These are phyloP conservation scores for Chamaecrista fasciculata DNA, from an alignment of 306 rosid species.

Conservation along the genomic window DNA sequence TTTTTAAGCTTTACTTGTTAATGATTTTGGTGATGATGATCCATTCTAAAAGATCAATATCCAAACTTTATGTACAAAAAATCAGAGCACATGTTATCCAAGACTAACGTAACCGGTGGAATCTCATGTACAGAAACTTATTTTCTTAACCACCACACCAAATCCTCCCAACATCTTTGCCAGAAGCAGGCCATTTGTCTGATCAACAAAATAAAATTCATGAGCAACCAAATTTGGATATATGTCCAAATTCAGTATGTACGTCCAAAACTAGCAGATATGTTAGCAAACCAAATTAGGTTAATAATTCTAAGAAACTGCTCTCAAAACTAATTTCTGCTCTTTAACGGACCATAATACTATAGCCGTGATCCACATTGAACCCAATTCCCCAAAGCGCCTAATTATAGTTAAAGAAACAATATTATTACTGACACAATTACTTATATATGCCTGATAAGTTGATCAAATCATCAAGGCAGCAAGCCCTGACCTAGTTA, in stretches of 20 bases:
- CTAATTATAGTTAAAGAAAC: not conserved
- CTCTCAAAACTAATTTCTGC: not conserved
- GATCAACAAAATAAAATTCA: constrained; percentile 2
- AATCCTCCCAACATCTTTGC: constrained; percentile 26
- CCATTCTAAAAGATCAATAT: not conserved
- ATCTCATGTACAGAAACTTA: too few relatives aligned
- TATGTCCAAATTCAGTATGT: too few relatives aligned
- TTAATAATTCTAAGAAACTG: constrained; percentile 31
- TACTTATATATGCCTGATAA: not conserved
- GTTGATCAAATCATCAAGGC: not conserved
- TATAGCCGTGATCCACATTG: constrained; percentile 3
- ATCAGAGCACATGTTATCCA: not conserved
- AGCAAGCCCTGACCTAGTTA: too few relatives aligned
- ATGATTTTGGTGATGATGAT: constrained; percentile 16
- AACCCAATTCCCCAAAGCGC: not conserved
- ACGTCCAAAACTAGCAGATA: constrained; percentile 5
- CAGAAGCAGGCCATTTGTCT: too few relatives aligned
- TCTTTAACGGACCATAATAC: too few relatives aligned
- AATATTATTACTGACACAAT: not conserved
- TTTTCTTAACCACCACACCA: constrained; percentile 59
- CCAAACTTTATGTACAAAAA: constrained; percentile 4
- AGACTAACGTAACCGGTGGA: not conserved
- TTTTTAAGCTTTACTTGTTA: not conserved
- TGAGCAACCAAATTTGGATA: not conserved
- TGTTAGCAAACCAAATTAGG: constrained; percentile 22